Percentiles rank a stretch among this genome's conserved stretches.
Conservation (phyloP, 2,329 filamentous ascomycete species). For the Aspergillus amoenus region DNA sequence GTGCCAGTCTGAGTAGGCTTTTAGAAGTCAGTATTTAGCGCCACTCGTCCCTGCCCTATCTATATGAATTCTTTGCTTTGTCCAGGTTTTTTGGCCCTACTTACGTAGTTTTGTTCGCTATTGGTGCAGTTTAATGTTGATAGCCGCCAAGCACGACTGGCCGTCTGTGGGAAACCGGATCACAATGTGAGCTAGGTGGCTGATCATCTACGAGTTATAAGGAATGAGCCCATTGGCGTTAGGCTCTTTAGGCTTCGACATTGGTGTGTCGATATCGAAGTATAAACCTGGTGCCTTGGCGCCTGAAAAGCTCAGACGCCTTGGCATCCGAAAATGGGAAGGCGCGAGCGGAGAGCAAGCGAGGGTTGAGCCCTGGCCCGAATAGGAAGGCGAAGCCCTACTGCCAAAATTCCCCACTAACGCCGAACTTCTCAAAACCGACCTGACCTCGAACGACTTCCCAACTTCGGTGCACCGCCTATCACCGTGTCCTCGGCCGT, state of each 20-base stretch:
- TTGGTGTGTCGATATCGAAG: neutral
- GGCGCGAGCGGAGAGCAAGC: conserved; percentile 29
- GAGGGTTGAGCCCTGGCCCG: conserved; percentile 43
- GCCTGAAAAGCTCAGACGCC: conserved; percentile 10
- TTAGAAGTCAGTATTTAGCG: neutral
- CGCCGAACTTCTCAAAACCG: conserved; percentile 34
- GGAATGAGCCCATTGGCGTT: neutral
- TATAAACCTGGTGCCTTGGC: conserved; percentile 7
- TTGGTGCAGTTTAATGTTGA: neutral
- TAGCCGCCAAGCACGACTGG: neutral
- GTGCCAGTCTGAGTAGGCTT: conserved; percentile 2
- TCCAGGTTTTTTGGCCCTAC: neutral
- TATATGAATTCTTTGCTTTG: neutral
- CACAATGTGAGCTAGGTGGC: neutral
- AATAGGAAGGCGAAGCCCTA: conserved; percentile 34
- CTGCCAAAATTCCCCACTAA: conserved; percentile 42
- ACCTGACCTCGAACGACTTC: conserved; percentile 31
- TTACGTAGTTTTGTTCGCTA: neutral
- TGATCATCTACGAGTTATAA: neutral
- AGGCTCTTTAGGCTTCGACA: neutral
- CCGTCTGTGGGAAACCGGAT: neutral
- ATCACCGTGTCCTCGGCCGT: conserved; percentile 30
- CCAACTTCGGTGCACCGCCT: conserved; percentile 27
- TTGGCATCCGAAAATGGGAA: conserved; percentile 21
- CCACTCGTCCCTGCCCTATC: neutral